Evolutionary conservation across 2,329 filamentous ascomycete genomes (phyloP).

Genomic region (Nakataea oryzae): DNA sequence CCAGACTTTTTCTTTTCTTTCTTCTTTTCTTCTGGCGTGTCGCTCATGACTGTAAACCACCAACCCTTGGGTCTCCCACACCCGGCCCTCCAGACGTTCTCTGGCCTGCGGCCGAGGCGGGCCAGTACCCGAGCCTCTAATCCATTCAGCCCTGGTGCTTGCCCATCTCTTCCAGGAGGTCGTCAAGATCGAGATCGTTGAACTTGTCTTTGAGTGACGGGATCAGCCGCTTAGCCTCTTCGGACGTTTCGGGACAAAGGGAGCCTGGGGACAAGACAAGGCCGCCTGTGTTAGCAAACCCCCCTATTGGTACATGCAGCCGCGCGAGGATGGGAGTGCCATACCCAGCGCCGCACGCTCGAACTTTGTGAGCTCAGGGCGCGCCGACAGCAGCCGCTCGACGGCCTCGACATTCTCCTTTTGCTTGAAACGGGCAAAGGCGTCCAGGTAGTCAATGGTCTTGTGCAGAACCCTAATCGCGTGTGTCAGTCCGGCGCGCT

Average conservation of each 20-base stretch:
- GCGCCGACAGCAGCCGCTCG: slow-evolving; percentile 70
- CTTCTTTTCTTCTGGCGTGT: slow-evolving; percentile 1
- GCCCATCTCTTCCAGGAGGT: slow-evolving; percentile 80
- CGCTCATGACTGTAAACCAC: background rate
- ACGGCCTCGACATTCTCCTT: slow-evolving; percentile 94
- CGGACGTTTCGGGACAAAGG: slow-evolving; percentile 81
- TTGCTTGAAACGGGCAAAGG: slow-evolving; percentile 92
- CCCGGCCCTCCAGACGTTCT: too few relatives aligned
- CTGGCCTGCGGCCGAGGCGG: too few relatives aligned
- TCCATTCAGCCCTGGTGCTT: slow-evolving; percentile 48
- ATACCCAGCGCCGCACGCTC: slow-evolving; percentile 75
- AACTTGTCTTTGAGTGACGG: slow-evolving; percentile 86
- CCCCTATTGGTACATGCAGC: background rate
- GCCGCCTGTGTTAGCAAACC: slow-evolving; percentile 10
- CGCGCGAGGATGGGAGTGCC: background rate
- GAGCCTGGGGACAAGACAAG: slow-evolving; percentile 47
- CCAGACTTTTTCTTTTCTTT: slow-evolving; percentile 2
- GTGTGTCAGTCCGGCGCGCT: too few relatives aligned
- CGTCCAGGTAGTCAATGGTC: slow-evolving; percentile 85
- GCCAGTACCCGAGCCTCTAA: background rate
- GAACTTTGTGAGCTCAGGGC: slow-evolving; percentile 77
- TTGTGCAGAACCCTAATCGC: slow-evolving; percentile 63
- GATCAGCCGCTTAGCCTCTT: slow-evolving; percentile 94
- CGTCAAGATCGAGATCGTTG: slow-evolving; percentile 75
- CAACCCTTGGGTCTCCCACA: background rate